Percentiles rank a stretch among this genome's conserved stretches.
Evolutionary conservation across 768 basidiomycete genomes (phyloP).

Genomic region (Hebeloma cylindrosporum): DNA sequence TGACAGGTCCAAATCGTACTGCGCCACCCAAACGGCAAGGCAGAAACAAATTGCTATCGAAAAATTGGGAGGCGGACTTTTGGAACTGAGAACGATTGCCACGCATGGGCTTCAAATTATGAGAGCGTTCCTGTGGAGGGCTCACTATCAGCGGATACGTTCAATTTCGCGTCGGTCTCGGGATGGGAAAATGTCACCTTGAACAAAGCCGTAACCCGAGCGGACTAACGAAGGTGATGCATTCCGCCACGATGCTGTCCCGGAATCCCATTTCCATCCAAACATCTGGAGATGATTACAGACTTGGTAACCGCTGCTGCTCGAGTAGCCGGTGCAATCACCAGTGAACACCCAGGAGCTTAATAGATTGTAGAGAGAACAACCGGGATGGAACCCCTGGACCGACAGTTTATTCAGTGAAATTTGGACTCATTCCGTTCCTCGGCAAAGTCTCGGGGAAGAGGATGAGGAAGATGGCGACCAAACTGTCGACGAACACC

Average conservation of each 20-base stretch:
- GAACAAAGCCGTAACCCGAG: constrained; percentile 69
- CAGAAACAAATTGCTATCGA: neutral
- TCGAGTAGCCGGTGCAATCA: constrained; percentile 16
- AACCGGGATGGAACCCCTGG: too few relatives aligned
- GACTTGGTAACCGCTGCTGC: constrained; percentile 34
- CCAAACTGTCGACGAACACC: too few relatives aligned
- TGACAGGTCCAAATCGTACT: constrained; percentile 54
- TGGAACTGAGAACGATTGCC: constrained; percentile 56
- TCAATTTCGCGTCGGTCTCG: neutral
- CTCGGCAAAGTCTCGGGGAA: too few relatives aligned
- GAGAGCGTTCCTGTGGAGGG: constrained; percentile 64
- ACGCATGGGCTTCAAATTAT: constrained; percentile 63
- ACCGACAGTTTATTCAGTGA: too few relatives aligned
- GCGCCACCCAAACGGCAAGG: neutral
- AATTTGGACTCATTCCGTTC: too few relatives aligned
- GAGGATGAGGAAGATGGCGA: too few relatives aligned
- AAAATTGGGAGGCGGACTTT: constrained; percentile 24
- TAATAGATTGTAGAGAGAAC: too few relatives aligned
- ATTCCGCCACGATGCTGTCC: constrained; percentile 61
- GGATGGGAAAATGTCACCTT: constrained; percentile 41
- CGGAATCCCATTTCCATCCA: constrained; percentile 66
- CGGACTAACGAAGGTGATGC: constrained; percentile 63
- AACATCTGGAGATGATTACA: constrained; percentile 74
- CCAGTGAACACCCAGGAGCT: too few relatives aligned
- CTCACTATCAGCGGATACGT: constrained; percentile 32